These are phyloP conservation scores for Crithidia bombi DNA, from an alignment of 208 protist species.

Conservation along the genomic window DNA sequence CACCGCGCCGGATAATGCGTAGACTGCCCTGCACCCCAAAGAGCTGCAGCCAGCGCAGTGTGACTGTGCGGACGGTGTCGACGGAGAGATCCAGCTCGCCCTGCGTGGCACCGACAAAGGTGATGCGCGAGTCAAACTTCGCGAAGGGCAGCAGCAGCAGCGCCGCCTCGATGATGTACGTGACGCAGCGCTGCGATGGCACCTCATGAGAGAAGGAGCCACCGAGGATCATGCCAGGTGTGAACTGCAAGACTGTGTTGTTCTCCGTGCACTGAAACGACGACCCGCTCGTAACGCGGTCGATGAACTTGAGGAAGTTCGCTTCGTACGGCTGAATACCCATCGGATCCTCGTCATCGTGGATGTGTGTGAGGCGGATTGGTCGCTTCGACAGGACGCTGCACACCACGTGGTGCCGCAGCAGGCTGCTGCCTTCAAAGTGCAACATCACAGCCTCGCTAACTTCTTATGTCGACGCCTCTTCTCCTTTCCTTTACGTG, in stretches of 20 bases:
- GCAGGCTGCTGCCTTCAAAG: constrained; percentile 85
- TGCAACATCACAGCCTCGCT: constrained; percentile 53
- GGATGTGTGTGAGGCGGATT: constrained; percentile 70
- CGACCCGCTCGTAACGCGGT: constrained; percentile 89
- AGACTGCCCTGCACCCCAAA: constrained; percentile 87
- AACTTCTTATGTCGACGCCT: no score
- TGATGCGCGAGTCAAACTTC: constrained; percentile 89
- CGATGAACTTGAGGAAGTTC: constrained; percentile 94
- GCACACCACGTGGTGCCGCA: constrained; percentile 89
- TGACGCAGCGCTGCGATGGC: constrained; percentile 74
- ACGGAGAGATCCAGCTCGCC: constrained; percentile 84
- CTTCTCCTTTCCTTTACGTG: no score
- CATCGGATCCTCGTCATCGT: constrained; percentile 69
- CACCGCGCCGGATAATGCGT: constrained; percentile 87
- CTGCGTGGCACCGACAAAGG: constrained; percentile 87
- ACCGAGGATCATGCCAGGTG: constrained; percentile 92
- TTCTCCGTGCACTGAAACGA: constrained; percentile 71
- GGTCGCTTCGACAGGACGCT: constrained; percentile 81
- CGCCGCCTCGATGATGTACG: constrained; percentile 87
- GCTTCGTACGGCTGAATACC: constrained; percentile 83
- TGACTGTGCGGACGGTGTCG: constrained; percentile 92
- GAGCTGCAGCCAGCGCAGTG: constrained; percentile 82
- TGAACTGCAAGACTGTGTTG: constrained; percentile 82
- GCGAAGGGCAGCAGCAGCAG: constrained; percentile 90
- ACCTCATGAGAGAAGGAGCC: constrained; percentile 91